phyloP scores from a whole-genome alignment of 768 basidiomycete genomes.

The Pleurotus tuoliensis region DNA sequence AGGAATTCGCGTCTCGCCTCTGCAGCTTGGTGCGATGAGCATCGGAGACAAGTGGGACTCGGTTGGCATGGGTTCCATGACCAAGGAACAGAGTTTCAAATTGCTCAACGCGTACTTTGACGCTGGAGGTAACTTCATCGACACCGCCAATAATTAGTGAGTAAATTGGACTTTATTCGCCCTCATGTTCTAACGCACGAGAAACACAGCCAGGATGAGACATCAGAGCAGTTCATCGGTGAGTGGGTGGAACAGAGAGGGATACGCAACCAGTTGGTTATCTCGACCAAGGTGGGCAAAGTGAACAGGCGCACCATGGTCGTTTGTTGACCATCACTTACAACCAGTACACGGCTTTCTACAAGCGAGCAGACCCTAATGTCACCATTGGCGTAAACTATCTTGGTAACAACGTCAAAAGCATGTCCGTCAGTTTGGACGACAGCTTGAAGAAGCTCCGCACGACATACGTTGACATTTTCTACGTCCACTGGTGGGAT shows the following conservation, averaged over 20 bases:
- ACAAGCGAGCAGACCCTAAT: conserved; percentile 20
- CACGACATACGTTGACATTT: conserved; percentile 43
- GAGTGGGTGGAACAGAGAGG: conserved; percentile 47
- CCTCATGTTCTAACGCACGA: background rate
- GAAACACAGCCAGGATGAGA: conserved; percentile 44
- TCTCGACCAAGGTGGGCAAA: conserved; percentile 37
- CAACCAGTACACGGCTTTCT: conserved; percentile 26
- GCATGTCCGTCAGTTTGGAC: conserved; percentile 34
- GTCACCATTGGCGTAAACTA: conserved; percentile 34
- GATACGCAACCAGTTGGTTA: conserved; percentile 45
- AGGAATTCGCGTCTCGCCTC: conserved; percentile 44
- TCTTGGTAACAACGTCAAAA: conserved; percentile 46
- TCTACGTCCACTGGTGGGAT: conserved; percentile 52
- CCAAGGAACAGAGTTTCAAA: conserved; percentile 33
- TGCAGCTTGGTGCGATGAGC: conserved; percentile 46
- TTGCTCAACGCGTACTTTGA: conserved; percentile 37
- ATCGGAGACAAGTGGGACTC: conserved; percentile 41
- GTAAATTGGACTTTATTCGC: background rate
- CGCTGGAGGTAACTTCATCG: conserved; percentile 39
- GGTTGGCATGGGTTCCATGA: conserved; percentile 26
- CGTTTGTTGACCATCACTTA: background rate
- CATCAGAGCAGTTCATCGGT: conserved; percentile 51
- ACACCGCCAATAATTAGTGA: conserved; percentile 36
- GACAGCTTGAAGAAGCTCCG: conserved; percentile 43
- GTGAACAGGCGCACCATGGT: too few relatives aligned